Base-by-base conservation (phyloP, 129 eudicot species). In the Escallonia herrerae region DNA sequence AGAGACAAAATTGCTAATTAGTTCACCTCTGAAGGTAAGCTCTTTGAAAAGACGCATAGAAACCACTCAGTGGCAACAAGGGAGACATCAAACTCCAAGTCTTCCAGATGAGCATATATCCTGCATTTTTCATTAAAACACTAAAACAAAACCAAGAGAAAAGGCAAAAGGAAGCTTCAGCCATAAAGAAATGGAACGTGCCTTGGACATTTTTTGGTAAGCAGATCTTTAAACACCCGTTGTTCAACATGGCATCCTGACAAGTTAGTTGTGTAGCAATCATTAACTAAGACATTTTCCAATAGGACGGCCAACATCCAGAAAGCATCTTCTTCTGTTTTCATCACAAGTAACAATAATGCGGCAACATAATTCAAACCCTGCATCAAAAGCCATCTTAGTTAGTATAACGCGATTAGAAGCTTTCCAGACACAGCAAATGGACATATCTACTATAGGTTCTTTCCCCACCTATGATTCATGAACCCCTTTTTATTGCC, bases 171-270 rank as follows among this genome's bases (percentile, higher is more conserved):
- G 4, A 66, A 2, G 2, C 3, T 5, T 55, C 53, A 49, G 37
- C 56, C 40, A 67, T n/a, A 8, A 67, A 41, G 8, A 57, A 57
- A 41, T 14, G 52, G 41, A 57, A 15, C 64, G 11, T 72, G 88
- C 97, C 96, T 81, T 7, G 95, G 89, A 43, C 96, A 87, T 74
- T 91, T 91, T 64, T 91, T 85, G 49, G 79, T 65, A 40, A 91
- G 79, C 53, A 91, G 59, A 81, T 91, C 97, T 49, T 83, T 87
- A 49, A 87, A 91, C 58, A 91, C 97, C 75, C 97, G 77, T 72
- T 91, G 97, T 63, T 91, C 97, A 33, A 91, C 97, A 78, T 91
- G 97, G 75, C 97, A 91, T 47, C 97, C 97, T 52, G 96, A 79
- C 76, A 91, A 81, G 68, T 91, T 87, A 70, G 44, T 85, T 7